Base-by-base conservation (phyloP, 2,329 filamentous ascomycete species). In the Cyphellophora europaea region DNA sequence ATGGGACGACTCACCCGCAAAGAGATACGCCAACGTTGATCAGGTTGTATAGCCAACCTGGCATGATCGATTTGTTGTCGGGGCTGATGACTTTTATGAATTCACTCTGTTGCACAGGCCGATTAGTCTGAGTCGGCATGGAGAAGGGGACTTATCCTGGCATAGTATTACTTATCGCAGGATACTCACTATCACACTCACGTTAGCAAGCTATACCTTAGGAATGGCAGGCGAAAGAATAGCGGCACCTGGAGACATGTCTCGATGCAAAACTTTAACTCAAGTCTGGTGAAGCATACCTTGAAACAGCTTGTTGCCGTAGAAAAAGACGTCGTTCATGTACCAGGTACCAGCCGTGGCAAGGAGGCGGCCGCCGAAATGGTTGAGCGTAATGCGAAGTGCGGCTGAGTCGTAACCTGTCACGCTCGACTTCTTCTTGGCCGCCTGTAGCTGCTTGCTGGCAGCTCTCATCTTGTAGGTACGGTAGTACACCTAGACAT, bases 221-320 rank as follows among this genome's bases (percentile, higher is more conserved):
- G n/a, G n/a, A n/a, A n/a, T n/a, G n/a, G n/a, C n/a, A n/a, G n/a
- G n/a, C n/a, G n/a, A n/a, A n/a, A n/a, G n/a, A n/a, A n/a, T n/a
- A n/a, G n/a, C n/a, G n/a, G n/a, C n/a, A n/a, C n/a, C n/a, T n/a
- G n/a, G n/a, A n/a, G n/a, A n/a, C n/a, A n/a, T n/a, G n/a, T n/a
- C n/a, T n/a, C n/a, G n/a, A n/a, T n/a, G n/a, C n/a, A n/a, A n/a
- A n/a, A n/a, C n/a, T n/a, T n/a, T n/a, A n/a, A n/a, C n/a, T n/a
- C n/a, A n/a, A n/a, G n/a, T n/a, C n/a, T n/a, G n/a, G n/a, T n/a
- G n/a, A n/a, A n/a, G n/a, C n/a, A n/a, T n/a, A n/a, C n/a, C n/a
- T 65, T 94, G 88, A 74, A 95, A 95, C 35, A 95, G 79, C 72
- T 94, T 95, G 79, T 94, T 95, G 50, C 89, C 89, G 67, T 96